These are phyloP conservation scores for Fusarium nygamai DNA, from an alignment of 2,329 filamentous ascomycete genomes.

Conservation along the genomic window DNA sequence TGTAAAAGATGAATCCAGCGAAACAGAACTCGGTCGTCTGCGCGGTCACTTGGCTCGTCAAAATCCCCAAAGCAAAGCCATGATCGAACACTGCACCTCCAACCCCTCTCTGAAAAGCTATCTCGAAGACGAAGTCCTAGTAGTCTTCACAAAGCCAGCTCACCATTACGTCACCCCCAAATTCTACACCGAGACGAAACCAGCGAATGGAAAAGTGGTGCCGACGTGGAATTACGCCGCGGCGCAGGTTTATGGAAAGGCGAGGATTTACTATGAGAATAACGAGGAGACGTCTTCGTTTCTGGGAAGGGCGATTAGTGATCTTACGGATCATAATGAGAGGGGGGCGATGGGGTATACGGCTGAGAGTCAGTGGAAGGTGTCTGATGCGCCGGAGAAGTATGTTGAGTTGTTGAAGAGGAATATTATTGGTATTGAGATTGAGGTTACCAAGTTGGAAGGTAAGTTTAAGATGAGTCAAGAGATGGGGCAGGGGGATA, in stretches of 20 bases:
- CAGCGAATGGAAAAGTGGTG: constrained; percentile 70
- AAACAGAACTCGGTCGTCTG: constrained; percentile 54
- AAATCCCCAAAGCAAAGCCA: constrained; percentile 71
- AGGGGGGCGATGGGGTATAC: constrained; percentile 64
- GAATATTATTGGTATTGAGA: constrained; percentile 69
- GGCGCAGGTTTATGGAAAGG: constrained; percentile 69
- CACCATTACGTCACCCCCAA: constrained; percentile 76
- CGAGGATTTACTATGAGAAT: constrained; percentile 62
- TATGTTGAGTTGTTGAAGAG: constrained; percentile 68
- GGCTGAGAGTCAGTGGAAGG: constrained; percentile 57
- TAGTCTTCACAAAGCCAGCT: constrained; percentile 67
- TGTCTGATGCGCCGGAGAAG: constrained; percentile 63
- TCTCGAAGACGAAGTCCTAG: constrained; percentile 65
- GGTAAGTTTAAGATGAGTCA: constrained; percentile 76
- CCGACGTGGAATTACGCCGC: constrained; percentile 78
- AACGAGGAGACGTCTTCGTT: constrained; percentile 54
- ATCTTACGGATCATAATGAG: constrained; percentile 63
- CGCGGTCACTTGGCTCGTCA: constrained; percentile 69
- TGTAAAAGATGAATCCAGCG: constrained; percentile 51
- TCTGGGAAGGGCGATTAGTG: constrained; percentile 60
- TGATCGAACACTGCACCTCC: constrained; percentile 58
- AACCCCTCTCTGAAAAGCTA: constrained; percentile 13
- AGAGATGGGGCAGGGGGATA: constrained; percentile 62
- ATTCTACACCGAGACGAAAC: constrained; percentile 74
- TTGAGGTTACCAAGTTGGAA: constrained; percentile 62